phyloP scores from a whole-genome alignment of 2,329 filamentous ascomycete genomes.

The Pestalotiopsis sp. region DNA sequence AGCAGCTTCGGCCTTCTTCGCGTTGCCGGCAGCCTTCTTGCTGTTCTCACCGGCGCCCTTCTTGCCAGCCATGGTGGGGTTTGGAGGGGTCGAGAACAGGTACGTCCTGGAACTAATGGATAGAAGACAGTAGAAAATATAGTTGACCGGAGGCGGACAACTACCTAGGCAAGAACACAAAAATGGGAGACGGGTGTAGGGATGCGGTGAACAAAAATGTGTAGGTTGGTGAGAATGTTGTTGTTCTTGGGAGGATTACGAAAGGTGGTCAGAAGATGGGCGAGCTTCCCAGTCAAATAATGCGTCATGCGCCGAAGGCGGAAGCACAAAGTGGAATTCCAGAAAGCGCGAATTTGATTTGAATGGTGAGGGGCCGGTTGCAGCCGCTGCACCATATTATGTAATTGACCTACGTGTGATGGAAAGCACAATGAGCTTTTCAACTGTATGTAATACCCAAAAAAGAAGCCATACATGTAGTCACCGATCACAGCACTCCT shows the following conservation, averaged over 20 bases:
- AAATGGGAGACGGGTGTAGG: background rate
- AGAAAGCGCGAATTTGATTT: background rate
- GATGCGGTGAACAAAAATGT: background rate
- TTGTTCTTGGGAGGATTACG: background rate
- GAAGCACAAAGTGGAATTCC: background rate
- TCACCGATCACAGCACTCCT: too few relatives aligned
- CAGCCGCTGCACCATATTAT: too few relatives aligned
- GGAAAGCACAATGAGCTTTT: too few relatives aligned
- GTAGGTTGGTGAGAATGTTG: background rate
- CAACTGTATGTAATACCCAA: too few relatives aligned
- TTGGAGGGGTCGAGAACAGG: slow-evolving; percentile 2
- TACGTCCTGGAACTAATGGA: background rate
- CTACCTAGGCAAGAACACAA: background rate
- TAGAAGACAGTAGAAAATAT: background rate
- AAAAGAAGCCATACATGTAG: too few relatives aligned
- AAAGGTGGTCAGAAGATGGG: background rate
- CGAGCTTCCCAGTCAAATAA: background rate
- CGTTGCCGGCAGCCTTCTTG: slow-evolving; percentile 90
- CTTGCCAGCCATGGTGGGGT: slow-evolving; percentile 60
- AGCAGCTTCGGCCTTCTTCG: slow-evolving; percentile 88
- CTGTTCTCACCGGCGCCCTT: slow-evolving; percentile 78
- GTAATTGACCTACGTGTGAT: too few relatives aligned
- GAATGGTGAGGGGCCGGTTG: background rate
- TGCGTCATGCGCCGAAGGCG: slow-evolving; percentile 16
- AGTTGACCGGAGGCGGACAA: background rate